Percentiles rank a stretch among this genome's conserved stretches.
These are phyloP conservation scores for Lasiosphaeria miniovina DNA, from an alignment of 495 filamentous ascomycete species.

Conservation along the genomic window DNA sequence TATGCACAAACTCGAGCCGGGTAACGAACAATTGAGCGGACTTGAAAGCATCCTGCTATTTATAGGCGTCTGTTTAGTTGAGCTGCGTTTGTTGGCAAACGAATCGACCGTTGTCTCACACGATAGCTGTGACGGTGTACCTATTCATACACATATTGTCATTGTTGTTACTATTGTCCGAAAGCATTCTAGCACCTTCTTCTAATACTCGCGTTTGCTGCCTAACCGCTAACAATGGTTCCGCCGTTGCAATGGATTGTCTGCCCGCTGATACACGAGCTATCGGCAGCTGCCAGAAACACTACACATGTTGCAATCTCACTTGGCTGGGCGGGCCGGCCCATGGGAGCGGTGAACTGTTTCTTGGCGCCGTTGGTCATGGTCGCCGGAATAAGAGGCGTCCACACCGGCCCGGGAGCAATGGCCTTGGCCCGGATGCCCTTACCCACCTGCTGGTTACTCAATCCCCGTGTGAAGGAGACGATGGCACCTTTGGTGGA, in stretches of 20 bases:
- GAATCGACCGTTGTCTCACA: too few relatives aligned
- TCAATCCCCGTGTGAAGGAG: slow-evolving; percentile 74
- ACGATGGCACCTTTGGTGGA: slow-evolving; percentile 81
- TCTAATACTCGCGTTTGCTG: not conserved
- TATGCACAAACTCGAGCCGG: too few relatives aligned
- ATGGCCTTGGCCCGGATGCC: slow-evolving; percentile 82
- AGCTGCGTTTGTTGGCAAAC: too few relatives aligned
- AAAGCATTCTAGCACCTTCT: not conserved
- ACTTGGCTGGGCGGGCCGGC: slow-evolving; percentile 70
- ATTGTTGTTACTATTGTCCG: not conserved
- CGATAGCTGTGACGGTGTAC: too few relatives aligned
- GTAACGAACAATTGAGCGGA: too few relatives aligned
- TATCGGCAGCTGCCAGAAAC: slow-evolving; percentile 76
- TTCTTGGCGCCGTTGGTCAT: slow-evolving; percentile 70
- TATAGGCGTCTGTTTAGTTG: too few relatives aligned
- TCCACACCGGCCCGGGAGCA: slow-evolving; percentile 82
- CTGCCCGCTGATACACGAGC: slow-evolving; percentile 62
- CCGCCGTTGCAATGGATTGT: slow-evolving; percentile 69
- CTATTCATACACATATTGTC: too few relatives aligned
- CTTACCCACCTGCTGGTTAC: slow-evolving; percentile 67
- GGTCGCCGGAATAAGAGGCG: slow-evolving; percentile 74
- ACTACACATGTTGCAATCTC: slow-evolving; percentile 83
- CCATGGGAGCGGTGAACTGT: slow-evolving; percentile 75
- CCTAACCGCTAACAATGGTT: slow-evolving; percentile 57
- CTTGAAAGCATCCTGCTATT: too few relatives aligned